Percentiles rank a stretch among this genome's conserved stretches.
These are phyloP conservation scores for Cryptosporidium bovis DNA, from an alignment of 169 alveolate species.

Conservation along the genomic window DNA sequence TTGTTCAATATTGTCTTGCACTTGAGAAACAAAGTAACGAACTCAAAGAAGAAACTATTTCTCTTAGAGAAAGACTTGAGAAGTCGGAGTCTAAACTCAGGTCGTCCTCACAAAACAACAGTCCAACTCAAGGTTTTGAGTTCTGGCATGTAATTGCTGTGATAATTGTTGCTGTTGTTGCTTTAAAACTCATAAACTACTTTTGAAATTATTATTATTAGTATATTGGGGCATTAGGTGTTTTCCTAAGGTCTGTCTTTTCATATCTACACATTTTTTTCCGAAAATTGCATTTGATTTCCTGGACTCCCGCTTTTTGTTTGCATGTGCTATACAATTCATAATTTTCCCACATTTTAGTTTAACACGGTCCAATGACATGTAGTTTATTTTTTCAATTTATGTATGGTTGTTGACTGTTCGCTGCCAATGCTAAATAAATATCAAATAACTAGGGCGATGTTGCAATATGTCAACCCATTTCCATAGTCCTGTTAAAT, in stretches of 20 bases:
- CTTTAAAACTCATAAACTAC: constrained; percentile 67
- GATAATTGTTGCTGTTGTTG: constrained; percentile 69
- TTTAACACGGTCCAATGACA: no score
- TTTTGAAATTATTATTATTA: constrained; percentile 25
- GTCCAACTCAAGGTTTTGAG: constrained; percentile 56
- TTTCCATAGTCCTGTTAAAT: no score
- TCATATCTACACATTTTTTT: background rate
- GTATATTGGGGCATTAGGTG: constrained; percentile 48
- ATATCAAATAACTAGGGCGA: no score
- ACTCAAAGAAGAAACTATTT: constrained; percentile 51
- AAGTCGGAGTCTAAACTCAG: constrained; percentile 39
- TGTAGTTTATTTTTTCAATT: no score
- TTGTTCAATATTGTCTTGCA: constrained; percentile 86
- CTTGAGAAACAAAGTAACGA: constrained; percentile 84
- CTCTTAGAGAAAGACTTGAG: constrained; percentile 44
- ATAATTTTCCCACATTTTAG: no score
- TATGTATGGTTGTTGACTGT: no score
- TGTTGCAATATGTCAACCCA: no score
- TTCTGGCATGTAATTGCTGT: constrained; percentile 66
- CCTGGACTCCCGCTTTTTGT: no score
- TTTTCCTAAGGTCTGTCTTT: constrained; percentile 35
- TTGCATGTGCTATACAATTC: no score
- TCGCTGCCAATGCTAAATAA: no score
- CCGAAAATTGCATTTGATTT: no score
- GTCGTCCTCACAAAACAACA: constrained; percentile 19